Evolutionary conservation across 345 rosid genomes (phyloP).

Genomic region (Salix koriyanagi): DNA sequence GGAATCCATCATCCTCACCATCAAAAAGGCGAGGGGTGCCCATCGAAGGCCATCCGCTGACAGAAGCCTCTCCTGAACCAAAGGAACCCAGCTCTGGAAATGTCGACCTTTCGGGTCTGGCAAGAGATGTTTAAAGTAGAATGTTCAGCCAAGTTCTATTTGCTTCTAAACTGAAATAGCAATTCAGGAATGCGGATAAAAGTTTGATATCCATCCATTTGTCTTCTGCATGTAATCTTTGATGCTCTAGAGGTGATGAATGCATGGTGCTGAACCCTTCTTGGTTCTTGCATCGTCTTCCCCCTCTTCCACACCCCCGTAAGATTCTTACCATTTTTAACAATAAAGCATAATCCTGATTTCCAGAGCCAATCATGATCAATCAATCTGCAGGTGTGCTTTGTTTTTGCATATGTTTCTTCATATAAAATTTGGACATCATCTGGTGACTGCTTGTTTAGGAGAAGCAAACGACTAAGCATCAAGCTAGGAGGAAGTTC

Average conservation of each 20-base stretch:
- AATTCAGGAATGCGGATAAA: neutral
- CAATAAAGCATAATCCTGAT: too few relatives aligned
- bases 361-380: neutral
- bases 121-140: constrained; percentile 51
- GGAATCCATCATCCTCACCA: constrained; percentile 31
- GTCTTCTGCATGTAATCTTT: neutral
- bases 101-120: constrained; percentile 57
- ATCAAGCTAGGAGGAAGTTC: neutral
- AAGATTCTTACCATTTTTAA: too few relatives aligned
- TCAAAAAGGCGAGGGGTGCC: constrained; percentile 44
- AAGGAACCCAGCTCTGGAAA: constrained; percentile 28
- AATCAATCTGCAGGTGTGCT: neutral
- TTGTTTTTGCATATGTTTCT: neutral
- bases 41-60: constrained; percentile 37
- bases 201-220: neutral
- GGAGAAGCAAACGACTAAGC: too few relatives aligned
- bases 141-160: neutral
- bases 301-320: neutral
- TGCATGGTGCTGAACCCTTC: too few relatives aligned
- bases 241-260: too few relatives aligned
- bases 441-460: too few relatives aligned
- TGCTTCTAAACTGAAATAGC: neutral
- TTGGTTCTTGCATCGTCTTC: too few relatives aligned
- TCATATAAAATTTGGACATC: neutral
- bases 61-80: constrained; percentile 28